These are phyloP conservation scores for Phoma sp. DNA, from an alignment of 2,329 filamentous ascomycete species.

Conservation along the genomic window DNA sequence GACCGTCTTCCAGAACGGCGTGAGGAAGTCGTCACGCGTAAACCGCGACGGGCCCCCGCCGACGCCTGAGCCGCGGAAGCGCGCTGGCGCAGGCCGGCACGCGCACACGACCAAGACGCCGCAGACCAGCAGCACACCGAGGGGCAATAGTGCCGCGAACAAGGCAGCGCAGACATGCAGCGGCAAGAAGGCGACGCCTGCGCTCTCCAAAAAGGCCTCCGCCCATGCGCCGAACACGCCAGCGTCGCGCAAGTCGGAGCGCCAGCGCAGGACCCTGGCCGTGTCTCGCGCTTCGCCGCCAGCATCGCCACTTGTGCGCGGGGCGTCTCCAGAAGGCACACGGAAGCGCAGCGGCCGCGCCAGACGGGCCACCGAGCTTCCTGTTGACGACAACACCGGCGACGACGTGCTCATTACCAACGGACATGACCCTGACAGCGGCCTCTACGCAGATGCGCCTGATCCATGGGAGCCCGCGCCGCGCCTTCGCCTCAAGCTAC, in stretches of 20 bases:
- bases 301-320: conserved; percentile 24
- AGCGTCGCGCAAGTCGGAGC: conserved; percentile 43
- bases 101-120: conserved; percentile 31
- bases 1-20: conserved; percentile 72
- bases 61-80: conserved; percentile 54
- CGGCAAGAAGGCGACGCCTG: conserved; percentile 27
- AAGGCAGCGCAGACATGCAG: conserved; percentile 21
- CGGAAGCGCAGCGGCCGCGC: conserved; percentile 33
- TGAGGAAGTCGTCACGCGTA: conserved; percentile 66
- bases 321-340: conserved; percentile 24
- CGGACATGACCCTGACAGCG: conserved; percentile 28
- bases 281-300: conserved; percentile 23
- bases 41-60: conserved; percentile 53
- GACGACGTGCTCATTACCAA: conserved; percentile 24
- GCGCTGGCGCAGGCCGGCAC: conserved; percentile 30
- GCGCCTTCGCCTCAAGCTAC: conserved; percentile 57
- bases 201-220: conserved; percentile 31
- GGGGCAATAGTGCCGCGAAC: conserved; percentile 25
- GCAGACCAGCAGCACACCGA: conserved; percentile 39
- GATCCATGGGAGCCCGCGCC: conserved; percentile 32
- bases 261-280: conserved; percentile 35
- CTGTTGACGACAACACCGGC: conserved; percentile 21
- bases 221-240: conserved; percentile 22
- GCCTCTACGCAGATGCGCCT: conserved; percentile 28
- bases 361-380: conserved; percentile 25